phyloP scores from a whole-genome alignment of 2,329 filamentous ascomycete genomes.

The Colletotrichum spaethianum region DNA sequence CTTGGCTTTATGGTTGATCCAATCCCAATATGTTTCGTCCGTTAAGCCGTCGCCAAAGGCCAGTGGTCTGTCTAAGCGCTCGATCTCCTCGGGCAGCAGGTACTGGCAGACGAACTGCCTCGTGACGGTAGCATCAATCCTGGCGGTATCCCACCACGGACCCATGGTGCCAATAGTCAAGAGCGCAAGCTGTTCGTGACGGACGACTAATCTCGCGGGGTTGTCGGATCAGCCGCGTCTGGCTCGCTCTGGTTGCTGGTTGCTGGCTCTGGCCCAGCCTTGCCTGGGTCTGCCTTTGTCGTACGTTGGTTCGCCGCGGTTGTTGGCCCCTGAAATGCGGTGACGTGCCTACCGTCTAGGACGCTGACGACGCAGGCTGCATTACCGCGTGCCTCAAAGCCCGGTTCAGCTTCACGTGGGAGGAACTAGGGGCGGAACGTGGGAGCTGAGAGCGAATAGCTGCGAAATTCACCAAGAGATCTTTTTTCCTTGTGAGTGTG shows the following conservation, averaged over 20 bases:
- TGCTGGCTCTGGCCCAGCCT: conserved; percentile 8
- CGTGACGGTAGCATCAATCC: conserved; percentile 79
- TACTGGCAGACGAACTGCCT: conserved; percentile 76
- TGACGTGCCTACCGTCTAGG: conserved; percentile 36
- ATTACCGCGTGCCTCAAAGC: conserved; percentile 31
- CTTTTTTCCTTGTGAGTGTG: conserved; percentile 15
- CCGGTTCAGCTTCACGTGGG: conserved; percentile 21
- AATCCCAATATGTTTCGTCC: conserved; percentile 83
- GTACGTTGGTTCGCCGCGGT: conserved; percentile 14
- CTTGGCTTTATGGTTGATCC: conserved; percentile 79
- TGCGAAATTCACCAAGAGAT: conserved; percentile 1
- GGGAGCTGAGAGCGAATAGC: conserved; percentile 10
- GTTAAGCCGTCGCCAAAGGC: conserved; percentile 78
- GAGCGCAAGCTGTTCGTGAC: background rate
- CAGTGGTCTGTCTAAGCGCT: conserved; percentile 73
- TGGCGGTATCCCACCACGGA: conserved; percentile 79
- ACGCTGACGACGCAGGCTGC: conserved; percentile 30
- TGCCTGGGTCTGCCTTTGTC: conserved; percentile 3
- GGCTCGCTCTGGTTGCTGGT: background rate
- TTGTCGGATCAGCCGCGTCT: conserved; percentile 11
- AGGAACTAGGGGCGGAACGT: conserved; percentile 12
- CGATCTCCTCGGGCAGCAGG: conserved; percentile 73
- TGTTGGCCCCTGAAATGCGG: conserved; percentile 8
- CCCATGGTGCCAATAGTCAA: conserved; percentile 35
- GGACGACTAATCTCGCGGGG: conserved; percentile 17